Percentiles rank a stretch among this genome's conserved stretches.
phyloP scores from a whole-genome alignment of 768 basidiomycete species.

The Lactarius evosmus region DNA sequence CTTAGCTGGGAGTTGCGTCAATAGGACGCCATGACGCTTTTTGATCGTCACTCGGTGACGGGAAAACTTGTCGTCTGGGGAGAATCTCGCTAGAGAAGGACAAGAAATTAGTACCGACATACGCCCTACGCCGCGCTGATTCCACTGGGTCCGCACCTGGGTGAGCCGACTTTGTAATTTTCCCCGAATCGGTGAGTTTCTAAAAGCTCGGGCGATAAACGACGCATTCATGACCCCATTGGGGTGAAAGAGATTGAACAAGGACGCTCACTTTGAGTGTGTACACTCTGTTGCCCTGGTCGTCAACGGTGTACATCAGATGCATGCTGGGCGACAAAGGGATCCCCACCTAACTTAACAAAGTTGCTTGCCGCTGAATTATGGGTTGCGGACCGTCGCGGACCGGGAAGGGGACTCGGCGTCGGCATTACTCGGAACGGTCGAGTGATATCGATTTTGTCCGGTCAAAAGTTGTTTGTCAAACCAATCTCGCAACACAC shows the following conservation, averaged over 20 bases:
- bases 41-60: conserved; percentile 96
- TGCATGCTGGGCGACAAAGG: conserved; percentile 61
- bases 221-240: background rate
- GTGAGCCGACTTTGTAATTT: conserved; percentile 92
- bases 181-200: conserved; percentile 83
- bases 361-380: background rate
- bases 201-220: conserved; percentile 34
- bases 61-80: conserved; percentile 99
- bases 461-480: conserved; percentile 1
- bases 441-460: too few relatives aligned
- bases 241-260: background rate
- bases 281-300: conserved; percentile 76
- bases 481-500: conserved; percentile 3
- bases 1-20: conserved; percentile 85
- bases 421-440: too few relatives aligned
- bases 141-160: conserved; percentile 77
- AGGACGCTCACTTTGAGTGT: conserved; percentile 74
- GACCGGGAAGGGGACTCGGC: background rate
- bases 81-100: conserved; percentile 78
- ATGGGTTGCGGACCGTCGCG: background rate
- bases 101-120: conserved; percentile 1
- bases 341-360: background rate
- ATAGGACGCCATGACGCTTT: conserved; percentile 84
- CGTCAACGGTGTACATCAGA: conserved; percentile 91
- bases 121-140: background rate